These are phyloP conservation scores for Keithomyces neogunnii DNA, from an alignment of 2,329 filamentous ascomycete genomes.

Conservation along the genomic window DNA sequence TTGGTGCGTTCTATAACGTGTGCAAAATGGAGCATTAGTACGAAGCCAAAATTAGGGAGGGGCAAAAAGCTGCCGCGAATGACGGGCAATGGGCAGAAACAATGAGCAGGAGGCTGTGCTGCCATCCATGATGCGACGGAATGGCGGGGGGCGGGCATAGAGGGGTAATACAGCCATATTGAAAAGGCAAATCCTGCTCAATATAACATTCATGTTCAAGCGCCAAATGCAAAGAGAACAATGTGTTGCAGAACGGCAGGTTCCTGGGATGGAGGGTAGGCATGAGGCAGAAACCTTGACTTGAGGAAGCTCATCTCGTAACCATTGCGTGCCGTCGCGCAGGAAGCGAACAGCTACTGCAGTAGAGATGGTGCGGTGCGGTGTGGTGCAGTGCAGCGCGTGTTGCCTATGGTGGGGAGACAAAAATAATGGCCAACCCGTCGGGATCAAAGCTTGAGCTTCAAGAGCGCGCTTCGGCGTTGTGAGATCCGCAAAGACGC, in stretches of 20 bases:
- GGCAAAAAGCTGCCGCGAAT: no score
- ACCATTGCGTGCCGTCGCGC: constrained; percentile 25
- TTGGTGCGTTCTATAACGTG: constrained; percentile 41
- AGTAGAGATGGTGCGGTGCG: constrained; percentile 3
- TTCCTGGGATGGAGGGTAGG: background rate
- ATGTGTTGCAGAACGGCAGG: background rate
- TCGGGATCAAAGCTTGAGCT: background rate
- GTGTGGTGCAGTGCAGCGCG: constrained; percentile 7
- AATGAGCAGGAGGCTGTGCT: no score
- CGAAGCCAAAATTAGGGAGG: background rate
- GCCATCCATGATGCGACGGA: no score
- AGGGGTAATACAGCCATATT: background rate
- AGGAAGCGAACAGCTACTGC: constrained; percentile 10
- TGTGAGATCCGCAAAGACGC: no score
- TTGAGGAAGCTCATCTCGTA: constrained; percentile 36
- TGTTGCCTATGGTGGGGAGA: background rate
- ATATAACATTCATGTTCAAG: background rate
- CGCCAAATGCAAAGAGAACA: background rate
- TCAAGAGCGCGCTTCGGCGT: no score
- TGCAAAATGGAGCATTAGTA: background rate
- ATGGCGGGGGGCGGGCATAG: no score
- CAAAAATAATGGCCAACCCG: constrained; percentile 1
- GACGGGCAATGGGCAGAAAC: no score
- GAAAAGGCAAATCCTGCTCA: background rate
- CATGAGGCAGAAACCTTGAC: constrained; percentile 21